Evolutionary conservation across 73 alveolate genomes (phyloP).

Genomic region (Symbiodinium pilosum): DNA sequence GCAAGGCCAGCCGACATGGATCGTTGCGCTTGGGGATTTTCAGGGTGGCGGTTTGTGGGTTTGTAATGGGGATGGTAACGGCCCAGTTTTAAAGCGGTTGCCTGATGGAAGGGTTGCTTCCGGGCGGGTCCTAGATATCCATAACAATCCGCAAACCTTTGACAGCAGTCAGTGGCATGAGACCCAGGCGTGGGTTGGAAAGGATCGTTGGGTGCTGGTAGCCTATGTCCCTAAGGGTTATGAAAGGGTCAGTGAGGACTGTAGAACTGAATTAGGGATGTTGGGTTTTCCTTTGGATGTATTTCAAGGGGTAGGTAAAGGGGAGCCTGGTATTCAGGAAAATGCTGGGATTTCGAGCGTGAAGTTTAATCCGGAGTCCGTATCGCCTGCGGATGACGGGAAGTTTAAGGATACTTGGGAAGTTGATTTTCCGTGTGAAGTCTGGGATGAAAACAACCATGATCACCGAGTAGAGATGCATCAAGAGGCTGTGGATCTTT

Average conservation of each 20-base stretch:
- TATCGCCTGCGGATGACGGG: too few relatives aligned
- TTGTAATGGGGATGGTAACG: not conserved
- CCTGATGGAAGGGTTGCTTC: not conserved
- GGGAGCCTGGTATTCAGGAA: too few relatives aligned
- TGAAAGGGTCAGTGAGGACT: not conserved
- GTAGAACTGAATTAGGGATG: not conserved
- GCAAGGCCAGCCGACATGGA: not conserved
- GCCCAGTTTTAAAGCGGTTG: not conserved
- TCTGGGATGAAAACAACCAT: too few relatives aligned
- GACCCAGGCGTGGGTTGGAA: not conserved
- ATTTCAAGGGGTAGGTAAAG: too few relatives aligned
- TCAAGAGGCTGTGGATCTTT: too few relatives aligned
- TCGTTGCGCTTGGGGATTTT: not conserved
- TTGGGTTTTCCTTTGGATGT: not conserved
- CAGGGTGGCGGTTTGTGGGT: not conserved
- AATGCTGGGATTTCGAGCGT: not conserved
- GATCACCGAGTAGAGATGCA: too few relatives aligned
- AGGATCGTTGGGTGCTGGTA: not conserved
- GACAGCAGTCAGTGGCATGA: not conserved
- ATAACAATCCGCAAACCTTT: too few relatives aligned
- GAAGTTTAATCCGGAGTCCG: not conserved
- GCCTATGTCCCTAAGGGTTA: not conserved
- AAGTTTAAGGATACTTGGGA: not conserved
- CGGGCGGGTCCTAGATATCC: not conserved
- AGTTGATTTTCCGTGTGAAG: not conserved